phyloP scores from a whole-genome alignment of 164 flowering plant genomes.

The Chimonanthus praecox region DNA sequence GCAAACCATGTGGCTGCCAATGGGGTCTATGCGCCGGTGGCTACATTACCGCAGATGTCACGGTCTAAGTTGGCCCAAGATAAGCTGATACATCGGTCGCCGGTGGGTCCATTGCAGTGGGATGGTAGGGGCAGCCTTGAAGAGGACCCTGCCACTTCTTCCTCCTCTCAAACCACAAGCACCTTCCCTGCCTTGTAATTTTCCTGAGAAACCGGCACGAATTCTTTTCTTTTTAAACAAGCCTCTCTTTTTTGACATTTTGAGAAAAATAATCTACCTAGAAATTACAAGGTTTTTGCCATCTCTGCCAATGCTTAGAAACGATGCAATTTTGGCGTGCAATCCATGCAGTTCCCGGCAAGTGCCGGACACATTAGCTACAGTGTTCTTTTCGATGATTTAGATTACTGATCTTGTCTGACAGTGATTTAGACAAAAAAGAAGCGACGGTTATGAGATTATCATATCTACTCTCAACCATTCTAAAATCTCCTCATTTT shows the following conservation, averaged over 20 bases:
- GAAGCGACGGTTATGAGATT: no score
- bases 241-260: neutral
- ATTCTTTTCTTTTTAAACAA: neutral
- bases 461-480: no score
- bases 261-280: neutral
- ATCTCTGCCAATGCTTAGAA: no score
- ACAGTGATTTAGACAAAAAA: no score
- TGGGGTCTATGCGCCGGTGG: conserved; percentile 44
- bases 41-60: conserved; percentile 8
- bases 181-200: conserved; percentile 5
- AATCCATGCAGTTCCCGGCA: no score
- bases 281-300: no score
- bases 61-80: neutral
- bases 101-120: neutral
- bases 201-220: neutral
- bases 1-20: conserved; percentile 16
- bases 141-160: conserved; percentile 37
- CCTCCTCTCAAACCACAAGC: conserved; percentile 25
- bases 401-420: no score
- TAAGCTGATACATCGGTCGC: conserved; percentile 15
- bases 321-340: no score
- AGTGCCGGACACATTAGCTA: no score
- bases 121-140: conserved; percentile 19
- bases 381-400: no score
- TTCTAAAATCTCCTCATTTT: no score